Base-by-base conservation (phyloP, 148 eudicot genomes). In the Polygonum aviculare region DNA sequence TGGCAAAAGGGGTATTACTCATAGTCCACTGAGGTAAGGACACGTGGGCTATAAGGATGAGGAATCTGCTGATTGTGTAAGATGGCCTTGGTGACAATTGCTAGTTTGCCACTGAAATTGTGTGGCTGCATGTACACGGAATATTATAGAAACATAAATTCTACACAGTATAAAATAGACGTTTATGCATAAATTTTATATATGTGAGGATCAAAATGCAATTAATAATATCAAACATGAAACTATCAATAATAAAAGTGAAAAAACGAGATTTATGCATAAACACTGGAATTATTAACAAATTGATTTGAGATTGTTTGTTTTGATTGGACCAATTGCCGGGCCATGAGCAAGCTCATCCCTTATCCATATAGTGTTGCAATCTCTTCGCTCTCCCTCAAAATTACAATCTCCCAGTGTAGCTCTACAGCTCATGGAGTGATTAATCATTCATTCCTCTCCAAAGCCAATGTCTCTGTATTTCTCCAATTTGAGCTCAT, bases 31-130 rank as follows among this genome's bases (percentile, higher is more conserved):
- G 48, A 74, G 26, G n/a, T 67, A 8, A 9, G 78, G 87, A 83
- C 92, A 87, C 78, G 88, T 88, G 82, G 88, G 76, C 78, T 41
- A 72, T 77, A 78, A 76, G 79, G 83, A 87, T 86, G 81, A 82
- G 69, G 82, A 79, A 75, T 59, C 83, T 82, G 75, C 70, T 82
- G 80, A 84, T 74, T 79, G 73, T 79, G 73, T 26, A 65, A 21
- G 3, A 48, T 54, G 22, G 60, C 31, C 21, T 57, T 57, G 63
- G 31, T 57, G 31, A 57, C 63, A 11, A 60, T 65, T 65, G n/a
- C 71, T 15, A 65, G 9, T 65, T 33, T 65, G 71, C 71, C 71
- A 36, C 44, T 65, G n/a, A 33, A 65, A 65, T 35, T 65, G 44
- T 65, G 71, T 65, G 71, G 71, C 36, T 36, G n/a, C 35, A 15